Conservation (phyloP, 2,329 filamentous ascomycete genomes). For the Trichoderma citrinoviride region DNA sequence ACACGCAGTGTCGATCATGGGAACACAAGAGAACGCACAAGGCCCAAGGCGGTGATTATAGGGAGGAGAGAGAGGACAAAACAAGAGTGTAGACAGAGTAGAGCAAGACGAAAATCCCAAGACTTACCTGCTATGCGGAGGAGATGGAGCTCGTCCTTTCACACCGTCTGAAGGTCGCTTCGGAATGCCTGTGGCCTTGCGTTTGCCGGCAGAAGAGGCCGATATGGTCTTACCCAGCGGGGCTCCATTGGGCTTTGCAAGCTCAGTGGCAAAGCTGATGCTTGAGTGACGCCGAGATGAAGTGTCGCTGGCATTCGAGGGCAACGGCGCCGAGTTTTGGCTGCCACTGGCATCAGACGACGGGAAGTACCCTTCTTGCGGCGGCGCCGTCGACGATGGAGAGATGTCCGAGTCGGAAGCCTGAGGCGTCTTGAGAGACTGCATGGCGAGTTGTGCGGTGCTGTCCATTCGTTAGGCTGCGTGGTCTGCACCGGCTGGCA, state of each 20-base stretch:
- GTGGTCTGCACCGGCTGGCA: neutral
- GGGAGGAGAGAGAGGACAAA: neutral
- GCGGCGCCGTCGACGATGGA: slow-evolving; percentile 36
- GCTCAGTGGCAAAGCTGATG: slow-evolving; percentile 37
- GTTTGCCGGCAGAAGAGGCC: slow-evolving; percentile 1
- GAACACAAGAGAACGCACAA: neutral
- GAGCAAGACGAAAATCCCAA: neutral
- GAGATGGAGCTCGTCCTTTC: slow-evolving; percentile 47
- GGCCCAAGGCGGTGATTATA: neutral
- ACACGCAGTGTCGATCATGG: neutral
- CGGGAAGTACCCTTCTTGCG: slow-evolving; percentile 22
- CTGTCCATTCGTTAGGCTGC: neutral
- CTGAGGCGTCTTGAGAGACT: slow-evolving; percentile 27
- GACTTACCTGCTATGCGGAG: slow-evolving; percentile 48
- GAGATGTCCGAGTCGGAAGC: slow-evolving; percentile 46
- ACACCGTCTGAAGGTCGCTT: slow-evolving; percentile 41
- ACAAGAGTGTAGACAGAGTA: neutral
- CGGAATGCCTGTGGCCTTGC: slow-evolving; percentile 13
- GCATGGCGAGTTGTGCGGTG: slow-evolving; percentile 22
- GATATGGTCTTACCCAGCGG: slow-evolving; percentile 36
- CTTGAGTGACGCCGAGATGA: slow-evolving; percentile 35
- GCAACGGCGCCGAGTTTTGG: slow-evolving; percentile 14
- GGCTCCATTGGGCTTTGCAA: slow-evolving; percentile 29
- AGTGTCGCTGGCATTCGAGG: slow-evolving; percentile 24
- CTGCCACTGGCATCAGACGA: slow-evolving; percentile 2